These are phyloP conservation scores for Clonostachys solani DNA, from an alignment of 2,329 filamentous ascomycete species.

Conservation along the genomic window DNA sequence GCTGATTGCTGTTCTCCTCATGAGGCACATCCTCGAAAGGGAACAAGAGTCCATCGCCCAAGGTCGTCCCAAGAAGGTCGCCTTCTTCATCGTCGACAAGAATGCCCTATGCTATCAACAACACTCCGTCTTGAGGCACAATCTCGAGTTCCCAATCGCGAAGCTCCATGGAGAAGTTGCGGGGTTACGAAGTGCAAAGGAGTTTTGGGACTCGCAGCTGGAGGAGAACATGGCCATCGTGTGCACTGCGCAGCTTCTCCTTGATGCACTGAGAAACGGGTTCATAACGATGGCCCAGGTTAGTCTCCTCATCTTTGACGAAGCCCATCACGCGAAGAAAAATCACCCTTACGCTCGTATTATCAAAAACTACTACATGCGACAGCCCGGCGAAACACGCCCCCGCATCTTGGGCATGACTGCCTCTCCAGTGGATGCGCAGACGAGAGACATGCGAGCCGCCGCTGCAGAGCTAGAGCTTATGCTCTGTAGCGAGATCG, in stretches of 20 bases:
- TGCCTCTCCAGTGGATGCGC: constrained; percentile 86
- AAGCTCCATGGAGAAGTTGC: constrained; percentile 71
- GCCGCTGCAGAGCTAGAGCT: constrained; percentile 72
- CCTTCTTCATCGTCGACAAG: constrained; percentile 89
- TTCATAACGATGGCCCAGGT: constrained; percentile 79
- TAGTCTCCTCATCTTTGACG: constrained; percentile 90
- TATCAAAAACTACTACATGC: constrained; percentile 79
- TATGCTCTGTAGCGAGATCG: constrained; percentile 77
- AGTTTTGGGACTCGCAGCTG: constrained; percentile 48
- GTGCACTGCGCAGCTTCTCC: constrained; percentile 85
- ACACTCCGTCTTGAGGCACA: constrained; percentile 73
- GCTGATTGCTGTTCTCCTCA: constrained; percentile 83
- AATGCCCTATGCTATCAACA: constrained; percentile 91
- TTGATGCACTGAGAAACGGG: constrained; percentile 71
- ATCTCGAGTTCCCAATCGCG: constrained; percentile 71
- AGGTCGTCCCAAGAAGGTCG: constrained; percentile 58
- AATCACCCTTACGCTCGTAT: constrained; percentile 87
- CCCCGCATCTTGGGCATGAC: constrained; percentile 95
- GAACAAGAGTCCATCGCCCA: constrained; percentile 67
- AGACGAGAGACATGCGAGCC: constrained; percentile 60
- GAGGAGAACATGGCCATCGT: constrained; percentile 76
- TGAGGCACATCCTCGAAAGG: constrained; percentile 70
- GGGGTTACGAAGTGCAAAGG: constrained; percentile 29
- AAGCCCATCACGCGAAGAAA: constrained; percentile 94
- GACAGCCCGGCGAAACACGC: constrained; percentile 34